Evolutionary conservation across 257 asterid genomes (phyloP), one percentile per base, ranked within the genome.

Genomic region (Penstemon barbatus): DNA sequence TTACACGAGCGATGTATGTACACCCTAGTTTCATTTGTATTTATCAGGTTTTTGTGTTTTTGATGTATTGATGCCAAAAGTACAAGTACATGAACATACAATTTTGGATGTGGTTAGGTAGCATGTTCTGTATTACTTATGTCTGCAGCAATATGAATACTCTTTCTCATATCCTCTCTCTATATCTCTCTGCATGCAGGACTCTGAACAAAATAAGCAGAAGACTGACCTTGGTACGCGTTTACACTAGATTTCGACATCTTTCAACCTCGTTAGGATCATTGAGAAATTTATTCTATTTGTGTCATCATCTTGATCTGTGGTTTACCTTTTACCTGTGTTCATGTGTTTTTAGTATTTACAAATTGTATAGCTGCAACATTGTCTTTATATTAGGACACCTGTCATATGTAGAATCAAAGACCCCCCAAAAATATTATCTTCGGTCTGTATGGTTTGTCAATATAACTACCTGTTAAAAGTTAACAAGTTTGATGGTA

Each of bases 141-240:
- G 12, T 46, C 11, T 55, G 57, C 63, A 42, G 57, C 45, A 25
- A 56, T 55, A 48, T 57, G 55, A 15, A 41, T 42, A 60, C 67
- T 37, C 56, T 25, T 1, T 51, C 67, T 76, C 68, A 75, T 74
- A 66, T 66, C 43, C 46, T 46, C 15, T 63, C 42, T 36, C 48
- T 62, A 9, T 49, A 45, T 67, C 7, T 64, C 11, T 50, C 50
- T 70, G 70, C 60, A 54, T 81, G 85, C 83, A 90, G 97, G 95
- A 71, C 12, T 18, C 2, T 51, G 74, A 69, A 66, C 84, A 79
- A 45, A 75, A 75, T 44, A 65, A 71, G 63, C 83, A 77, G 78
- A 85, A 83, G 78, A 68, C 70, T 79, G 89, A 87, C 74, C 85
- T 91, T 69, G 89, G 97, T 91, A 86, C 37, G 77, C 41, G 66